Conservation (phyloP, 148 eudicot genomes). For the Limonium bicolor region DNA sequence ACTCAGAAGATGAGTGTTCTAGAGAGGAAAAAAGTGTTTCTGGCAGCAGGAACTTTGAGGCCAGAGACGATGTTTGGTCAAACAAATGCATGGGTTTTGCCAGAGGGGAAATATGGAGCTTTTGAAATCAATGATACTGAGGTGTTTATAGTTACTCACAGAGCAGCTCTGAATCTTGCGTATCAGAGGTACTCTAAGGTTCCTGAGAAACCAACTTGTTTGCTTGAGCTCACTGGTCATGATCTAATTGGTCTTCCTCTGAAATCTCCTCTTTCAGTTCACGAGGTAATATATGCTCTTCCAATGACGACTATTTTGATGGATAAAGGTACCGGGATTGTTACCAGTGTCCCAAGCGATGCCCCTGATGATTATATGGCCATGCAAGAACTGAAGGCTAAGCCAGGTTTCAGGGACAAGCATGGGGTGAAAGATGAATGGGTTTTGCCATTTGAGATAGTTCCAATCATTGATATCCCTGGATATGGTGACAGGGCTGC, state of each 20-base stretch:
- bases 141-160: constrained; percentile 47
- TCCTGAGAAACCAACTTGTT: constrained; percentile 60
- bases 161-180: constrained; percentile 78
- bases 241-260: constrained; percentile 75
- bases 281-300: constrained; percentile 50
- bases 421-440: constrained; percentile 69
- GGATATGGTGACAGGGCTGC: constrained; percentile 79
- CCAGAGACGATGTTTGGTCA: constrained; percentile 92
- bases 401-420: constrained; percentile 58
- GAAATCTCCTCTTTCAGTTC: constrained; percentile 57
- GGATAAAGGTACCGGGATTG: constrained; percentile 86
- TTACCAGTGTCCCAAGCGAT: constrained; percentile 88
- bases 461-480: constrained; percentile 64
- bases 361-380: constrained; percentile 85
- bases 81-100: constrained; percentile 84
- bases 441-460: constrained; percentile 63
- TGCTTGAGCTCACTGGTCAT: constrained; percentile 60
- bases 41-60: constrained; percentile 81
- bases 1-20: constrained; percentile 40
- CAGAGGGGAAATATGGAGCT: constrained; percentile 76
- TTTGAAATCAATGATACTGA: constrained; percentile 71
- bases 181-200: constrained; percentile 47
- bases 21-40: constrained; percentile 57
- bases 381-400: constrained; percentile 54
- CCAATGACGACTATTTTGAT: constrained; percentile 80